Evolutionary conservation across 176 grass and related monocot genomes (phyloP), one percentile per base, ranked within the genome.

Genomic region (Eremochloa ophiuroides): DNA sequence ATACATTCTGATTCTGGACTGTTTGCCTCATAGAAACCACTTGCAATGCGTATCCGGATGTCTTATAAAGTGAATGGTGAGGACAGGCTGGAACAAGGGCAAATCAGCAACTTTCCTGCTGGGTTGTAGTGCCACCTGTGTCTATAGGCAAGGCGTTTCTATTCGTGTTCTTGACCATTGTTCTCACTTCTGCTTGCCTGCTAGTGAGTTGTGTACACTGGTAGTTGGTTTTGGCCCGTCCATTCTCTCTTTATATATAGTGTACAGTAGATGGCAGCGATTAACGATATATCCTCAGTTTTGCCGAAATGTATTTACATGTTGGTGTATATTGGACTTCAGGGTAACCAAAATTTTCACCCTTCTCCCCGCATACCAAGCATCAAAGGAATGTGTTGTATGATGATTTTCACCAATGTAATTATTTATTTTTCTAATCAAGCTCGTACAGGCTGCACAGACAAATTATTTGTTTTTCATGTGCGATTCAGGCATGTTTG

Each of bases 41-140:
- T 99, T 50, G 89, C 87, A 0, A 94, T 99, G 97, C 89, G 97
- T 13, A 78, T 94, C 80, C 88, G 97, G 59, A 84, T 99, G n/a
- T 92, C 87, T 53, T 99, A 99, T 83, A 96, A 96, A 88, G 83
- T 96, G 34, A 94, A 96, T 33, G 85, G 90, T 18, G 82, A 94
- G 83, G 97, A 93, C 34, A 96, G 87, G 78, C 80, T 94, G 77
- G 97, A 99, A 40, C 93, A 96, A 93, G 97, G 93, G 51, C 97
- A 96, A 75, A 83, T 99, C 82, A 99, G 64, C 80, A 96, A 96
- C 77, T 96, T 99, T 47, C 97, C 97, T 63, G 15, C 89, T 41
- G 91, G 93, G 41, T 87, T 99, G 82, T 99, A 93, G 88, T 73
- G 69, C 68, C 50, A 84, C 76, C 47, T 59, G 55, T 85, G 50